A percentile compares a stretch with the other conserved stretches of the same genome.
phyloP scores from a whole-genome alignment of 1,284 basidiomycete genomes.

The Pulveroboletus ridleyi region DNA sequence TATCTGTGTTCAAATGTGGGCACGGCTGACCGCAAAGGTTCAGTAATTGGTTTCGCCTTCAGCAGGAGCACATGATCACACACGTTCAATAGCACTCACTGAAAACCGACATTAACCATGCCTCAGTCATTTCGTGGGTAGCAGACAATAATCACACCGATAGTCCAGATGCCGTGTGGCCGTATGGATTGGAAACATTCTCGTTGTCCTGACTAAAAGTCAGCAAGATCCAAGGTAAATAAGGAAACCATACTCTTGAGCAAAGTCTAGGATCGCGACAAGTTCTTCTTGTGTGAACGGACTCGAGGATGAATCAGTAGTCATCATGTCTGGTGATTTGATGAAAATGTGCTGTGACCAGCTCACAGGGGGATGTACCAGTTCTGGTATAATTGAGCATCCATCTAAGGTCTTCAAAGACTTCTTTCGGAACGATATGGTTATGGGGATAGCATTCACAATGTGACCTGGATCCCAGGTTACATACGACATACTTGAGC shows the following conservation, averaged over 20 bases:
- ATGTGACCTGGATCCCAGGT: constrained; percentile 22
- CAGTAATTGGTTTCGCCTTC: constrained; percentile 22
- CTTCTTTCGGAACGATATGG: constrained; percentile 8
- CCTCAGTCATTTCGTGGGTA: constrained; percentile 9
- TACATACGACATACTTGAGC: background rate
- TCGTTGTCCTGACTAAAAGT: too few relatives aligned
- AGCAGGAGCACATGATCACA: background rate
- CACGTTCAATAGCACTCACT: constrained; percentile 13
- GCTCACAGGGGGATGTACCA: constrained; percentile 3
- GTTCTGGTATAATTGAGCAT: constrained; percentile 28
- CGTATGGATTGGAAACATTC: too few relatives aligned
- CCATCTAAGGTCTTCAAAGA: constrained; percentile 20
- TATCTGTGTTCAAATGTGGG: too few relatives aligned
- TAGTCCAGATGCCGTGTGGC: constrained; percentile 21
- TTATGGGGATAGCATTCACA: constrained; percentile 28
- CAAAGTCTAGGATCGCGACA: constrained; percentile 17
- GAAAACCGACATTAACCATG: constrained; percentile 24
- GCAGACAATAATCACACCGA: constrained; percentile 16
- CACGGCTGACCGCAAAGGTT: constrained; percentile 22
- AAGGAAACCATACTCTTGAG: background rate
- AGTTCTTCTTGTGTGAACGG: constrained; percentile 26
- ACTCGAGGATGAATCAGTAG: constrained; percentile 26
- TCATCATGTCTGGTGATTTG: too few relatives aligned
- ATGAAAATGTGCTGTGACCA: too few relatives aligned
- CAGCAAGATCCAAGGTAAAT: background rate